A percentile compares a stretch with the other conserved stretches of the same genome.
phyloP scores from a whole-genome alignment of 352 stramenopile species.

The Phytophthora nicotianae region DNA sequence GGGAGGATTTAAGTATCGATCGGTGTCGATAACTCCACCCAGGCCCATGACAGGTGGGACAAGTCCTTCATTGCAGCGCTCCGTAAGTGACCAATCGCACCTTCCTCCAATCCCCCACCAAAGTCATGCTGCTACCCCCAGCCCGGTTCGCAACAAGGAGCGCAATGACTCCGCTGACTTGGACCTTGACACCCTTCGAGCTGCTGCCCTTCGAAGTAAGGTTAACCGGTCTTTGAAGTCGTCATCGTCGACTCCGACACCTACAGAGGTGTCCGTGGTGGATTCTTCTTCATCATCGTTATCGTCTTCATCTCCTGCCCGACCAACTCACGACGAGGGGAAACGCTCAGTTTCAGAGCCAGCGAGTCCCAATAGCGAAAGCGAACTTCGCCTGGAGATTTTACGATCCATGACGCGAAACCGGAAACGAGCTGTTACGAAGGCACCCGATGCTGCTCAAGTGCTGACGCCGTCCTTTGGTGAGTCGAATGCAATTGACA shows the following conservation, averaged over 20 bases:
- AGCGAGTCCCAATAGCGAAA: slow-evolving; percentile 40
- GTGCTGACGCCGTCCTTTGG: not conserved
- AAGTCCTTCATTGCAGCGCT: slow-evolving; percentile 16
- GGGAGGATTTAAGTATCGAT: slow-evolving; percentile 56
- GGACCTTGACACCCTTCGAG: slow-evolving; percentile 74
- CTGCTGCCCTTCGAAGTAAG: slow-evolving; percentile 68
- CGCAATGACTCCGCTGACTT: slow-evolving; percentile 32
- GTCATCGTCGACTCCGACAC: slow-evolving; percentile 5
- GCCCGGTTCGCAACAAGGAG: slow-evolving; percentile 8
- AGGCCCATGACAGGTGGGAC: slow-evolving; percentile 8
- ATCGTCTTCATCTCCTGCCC: slow-evolving; percentile 8
- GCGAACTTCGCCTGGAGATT: slow-evolving; percentile 48
- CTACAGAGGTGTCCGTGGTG: not conserved
- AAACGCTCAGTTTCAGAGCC: slow-evolving; percentile 9
- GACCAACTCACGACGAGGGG: not conserved
- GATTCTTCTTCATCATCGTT: slow-evolving; percentile 6
- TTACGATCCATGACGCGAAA: slow-evolving; percentile 54
- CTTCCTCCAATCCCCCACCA: slow-evolving; percentile 4
- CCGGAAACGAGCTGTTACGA: slow-evolving; percentile 24
- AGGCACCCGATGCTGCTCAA: slow-evolving; percentile 5
- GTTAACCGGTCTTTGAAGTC: slow-evolving; percentile 42
- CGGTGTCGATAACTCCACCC: slow-evolving; percentile 24
- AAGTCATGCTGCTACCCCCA: not conserved
- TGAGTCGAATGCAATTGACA: not conserved
- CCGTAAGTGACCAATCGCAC: slow-evolving; percentile 10